Evolutionary conservation across 306 rosid species (phyloP).

Genomic region (Arachis hypogaea): DNA sequence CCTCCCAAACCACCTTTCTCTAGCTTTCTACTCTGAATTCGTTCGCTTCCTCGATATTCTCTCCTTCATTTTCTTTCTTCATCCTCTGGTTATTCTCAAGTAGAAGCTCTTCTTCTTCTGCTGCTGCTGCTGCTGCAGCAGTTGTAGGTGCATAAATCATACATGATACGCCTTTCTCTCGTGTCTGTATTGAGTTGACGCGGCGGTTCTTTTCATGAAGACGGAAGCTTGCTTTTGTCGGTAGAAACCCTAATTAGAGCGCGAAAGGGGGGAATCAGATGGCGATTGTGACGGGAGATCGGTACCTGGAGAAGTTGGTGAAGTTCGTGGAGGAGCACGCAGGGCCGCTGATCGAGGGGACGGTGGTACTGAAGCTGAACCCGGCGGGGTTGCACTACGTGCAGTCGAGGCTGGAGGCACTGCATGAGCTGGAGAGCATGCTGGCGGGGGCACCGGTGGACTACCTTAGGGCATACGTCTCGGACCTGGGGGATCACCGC

Average conservation of each 20-base stretch:
- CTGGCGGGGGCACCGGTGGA: conserved; percentile 90
- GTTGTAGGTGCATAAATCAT: too few species aligned
- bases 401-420: conserved; percentile 85
- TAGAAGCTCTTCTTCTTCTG: not conserved
- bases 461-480: conserved; percentile 87
- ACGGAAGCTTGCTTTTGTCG: conserved; percentile 22
- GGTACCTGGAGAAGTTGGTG: conserved; percentile 89
- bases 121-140: not conserved
- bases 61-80: not conserved
- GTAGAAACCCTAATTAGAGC: conserved; percentile 44
- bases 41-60: not conserved
- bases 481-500: conserved; percentile 99
- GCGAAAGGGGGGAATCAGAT: conserved; percentile 36
- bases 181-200: not conserved
- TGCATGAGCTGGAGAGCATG: conserved; percentile 81
- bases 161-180: not conserved
- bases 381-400: conserved; percentile 94
- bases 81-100: not conserved
- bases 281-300: conserved; percentile 97
- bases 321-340: conserved; percentile 76
- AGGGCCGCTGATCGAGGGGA: conserved; percentile 79
- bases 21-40: conserved; percentile 20
- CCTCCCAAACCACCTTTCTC: conserved; percentile 47
- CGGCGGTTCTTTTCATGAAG: conserved; percentile 37
- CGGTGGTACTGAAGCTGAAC: conserved; percentile 78